These are phyloP conservation scores for Neofusicoccum laricinum DNA, from an alignment of 2,329 filamentous ascomycete genomes.

Conservation along the genomic window DNA sequence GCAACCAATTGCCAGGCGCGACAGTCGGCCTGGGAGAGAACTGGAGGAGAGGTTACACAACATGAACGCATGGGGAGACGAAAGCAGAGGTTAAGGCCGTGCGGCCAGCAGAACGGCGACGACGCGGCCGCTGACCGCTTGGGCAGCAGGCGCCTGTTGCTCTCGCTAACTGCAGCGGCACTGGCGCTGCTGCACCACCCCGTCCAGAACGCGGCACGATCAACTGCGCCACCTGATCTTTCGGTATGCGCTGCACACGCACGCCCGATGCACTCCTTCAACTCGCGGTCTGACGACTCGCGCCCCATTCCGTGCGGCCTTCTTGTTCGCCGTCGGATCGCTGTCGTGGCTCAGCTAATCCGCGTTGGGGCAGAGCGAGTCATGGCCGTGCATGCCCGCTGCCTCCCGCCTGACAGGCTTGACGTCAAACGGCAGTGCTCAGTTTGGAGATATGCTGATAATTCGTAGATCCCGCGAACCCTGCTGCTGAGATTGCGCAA, in stretches of 20 bases:
- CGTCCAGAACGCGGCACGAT: background rate
- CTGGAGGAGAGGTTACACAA: constrained; percentile 1
- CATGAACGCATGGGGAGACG: constrained; percentile 2
- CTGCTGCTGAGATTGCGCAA: constrained; percentile 3
- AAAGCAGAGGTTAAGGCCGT: constrained; percentile 8
- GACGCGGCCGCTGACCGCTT: background rate
- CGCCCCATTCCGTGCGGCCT: background rate
- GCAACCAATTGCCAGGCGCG: background rate
- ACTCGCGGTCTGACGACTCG: background rate
- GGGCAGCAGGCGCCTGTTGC: background rate
- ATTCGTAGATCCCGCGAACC: constrained; percentile 4
- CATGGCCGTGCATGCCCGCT: background rate
- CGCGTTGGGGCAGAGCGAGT: background rate
- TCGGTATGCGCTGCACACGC: background rate
- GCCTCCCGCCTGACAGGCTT: background rate
- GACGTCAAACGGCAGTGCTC: background rate
- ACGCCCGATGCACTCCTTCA: background rate
- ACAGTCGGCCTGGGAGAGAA: background rate
- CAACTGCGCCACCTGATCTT: background rate
- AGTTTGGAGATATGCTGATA: background rate
- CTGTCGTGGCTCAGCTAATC: background rate
- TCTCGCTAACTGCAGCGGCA: background rate
- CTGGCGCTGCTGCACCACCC: background rate
- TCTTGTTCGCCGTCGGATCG: background rate
- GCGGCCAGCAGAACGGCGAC: background rate